A percentile compares a stretch with the other conserved stretches of the same genome.
These are phyloP conservation scores for Candida xiaguanensis DNA, from an alignment of 805 yeast genomes.

Conservation along the genomic window DNA sequence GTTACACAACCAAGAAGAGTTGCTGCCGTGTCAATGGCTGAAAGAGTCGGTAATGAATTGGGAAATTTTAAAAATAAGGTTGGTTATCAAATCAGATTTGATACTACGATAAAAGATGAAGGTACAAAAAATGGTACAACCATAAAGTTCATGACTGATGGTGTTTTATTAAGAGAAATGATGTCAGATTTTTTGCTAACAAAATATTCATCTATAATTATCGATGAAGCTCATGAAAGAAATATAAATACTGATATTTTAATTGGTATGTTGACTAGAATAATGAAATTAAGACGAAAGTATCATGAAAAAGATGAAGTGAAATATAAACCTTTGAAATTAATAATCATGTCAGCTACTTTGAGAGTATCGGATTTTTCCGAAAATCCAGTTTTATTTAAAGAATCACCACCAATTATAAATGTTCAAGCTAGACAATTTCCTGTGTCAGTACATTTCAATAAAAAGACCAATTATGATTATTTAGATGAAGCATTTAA, in stretches of 20 bases:
- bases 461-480: slow-evolving; percentile 69
- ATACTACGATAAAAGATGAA: slow-evolving; percentile 56
- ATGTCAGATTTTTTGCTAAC: slow-evolving; percentile 77
- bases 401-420: slow-evolving; percentile 76
- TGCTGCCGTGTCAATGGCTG: slow-evolving; percentile 90
- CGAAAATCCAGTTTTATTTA: slow-evolving; percentile 69
- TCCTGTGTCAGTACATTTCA: slow-evolving; percentile 91
- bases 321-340: slow-evolving; percentile 60
- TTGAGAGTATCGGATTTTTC: slow-evolving; percentile 90
- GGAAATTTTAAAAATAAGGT: slow-evolving; percentile 70
- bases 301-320: slow-evolving; percentile 46
- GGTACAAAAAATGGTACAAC: slow-evolving; percentile 51
- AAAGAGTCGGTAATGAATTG: slow-evolving; percentile 70
- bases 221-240: slow-evolving; percentile 98
- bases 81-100: slow-evolving; percentile 81
- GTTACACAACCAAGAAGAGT: slow-evolving; percentile 94
- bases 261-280: slow-evolving; percentile 91
- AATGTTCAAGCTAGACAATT: slow-evolving; percentile 90
- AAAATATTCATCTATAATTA: slow-evolving; percentile 80
- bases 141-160: slow-evolving; percentile 89
- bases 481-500: slow-evolving; percentile 83
- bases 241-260: slow-evolving; percentile 93
- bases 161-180: slow-evolving; percentile 90
- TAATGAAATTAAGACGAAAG: slow-evolving; percentile 64
- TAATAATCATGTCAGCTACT: slow-evolving; percentile 96